Evolutionary conservation across 1,139 yeast genomes (phyloP), one percentile per base, ranked within the genome.

Genomic region (Suhomyces bribrorum): DNA sequence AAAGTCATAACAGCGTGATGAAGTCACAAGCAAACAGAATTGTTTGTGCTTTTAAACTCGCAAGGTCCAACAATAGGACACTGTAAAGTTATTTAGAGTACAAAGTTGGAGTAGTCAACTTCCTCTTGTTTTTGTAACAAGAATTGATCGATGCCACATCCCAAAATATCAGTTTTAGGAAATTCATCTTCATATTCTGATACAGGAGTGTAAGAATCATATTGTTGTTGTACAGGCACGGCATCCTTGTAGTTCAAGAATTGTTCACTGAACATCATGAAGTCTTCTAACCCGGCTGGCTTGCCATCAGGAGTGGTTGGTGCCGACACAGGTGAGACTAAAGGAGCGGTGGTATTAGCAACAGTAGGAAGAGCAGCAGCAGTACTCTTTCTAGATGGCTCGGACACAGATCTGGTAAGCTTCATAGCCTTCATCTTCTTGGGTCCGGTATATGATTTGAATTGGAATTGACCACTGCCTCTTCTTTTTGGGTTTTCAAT

Each of bases 391-490:
- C 35, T 36, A 16, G 38, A 33, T 18, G 61, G 59, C 37, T 57
- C 64, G 13, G 65, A 56, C 29, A 49, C 49, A 7, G 61, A 50
- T 24, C 55, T 53, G 45, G 59, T 40, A 37, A 51, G 56, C 31
- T 45, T 46, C 31, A 42, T 33, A 34, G 39, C 48, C 20, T 60
- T 59, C 45, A 55, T 57, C 41, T 50, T 54, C 40, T 55, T 55
- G 31, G 73, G 72, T 7, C 69, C 66, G 22, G 56, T 60, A 54
- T 67, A 66, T n/a, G 64, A 53, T 46, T 65, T 69, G 56, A 65
- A 68, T 48, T 65, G 73, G 40, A 66, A 57, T 38, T 61, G 64
- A 34, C 62, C 58, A 14, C 53, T 48, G 28, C 51, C 46, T 40
- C 55, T 64, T 47, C 57, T 58, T 41, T 56, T 57, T 7, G 50